A percentile compares a stretch with the other conserved stretches of the same genome.
These are phyloP conservation scores for rapeseed (Brassica napus) DNA, from an alignment of 345 rosid species.

Conservation along the genomic window Da-Ae NC_063448.1:27377501-27378000, in stretches of 20 bases:
- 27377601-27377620: slow-evolving; percentile 54
- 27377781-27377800: slow-evolving; percentile 57
- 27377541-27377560: background rate
- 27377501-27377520: background rate
- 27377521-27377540: slow-evolving; percentile 9
- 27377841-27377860: slow-evolving; percentile 96
- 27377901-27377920: slow-evolving; percentile 80
- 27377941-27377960: too few relatives aligned
- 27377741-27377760: background rate
- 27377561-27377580: background rate
- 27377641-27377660: slow-evolving; percentile 50
- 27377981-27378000: background rate
- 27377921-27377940: background rate
- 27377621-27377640: slow-evolving; percentile 47
- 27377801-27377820: slow-evolving; percentile 96
- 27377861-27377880: slow-evolving; percentile 92
- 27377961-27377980: background rate
- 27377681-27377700: slow-evolving; percentile 81
- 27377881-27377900: slow-evolving; percentile 95
- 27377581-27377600: background rate
- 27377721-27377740: slow-evolving; percentile 46
- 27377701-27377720: slow-evolving; percentile 92
- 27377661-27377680: slow-evolving; percentile 36
- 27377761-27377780: background rate
- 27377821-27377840: slow-evolving; percentile 99